Base-by-base conservation (phyloP, 306 rosid species). In the Nissolia schottii region DNA sequence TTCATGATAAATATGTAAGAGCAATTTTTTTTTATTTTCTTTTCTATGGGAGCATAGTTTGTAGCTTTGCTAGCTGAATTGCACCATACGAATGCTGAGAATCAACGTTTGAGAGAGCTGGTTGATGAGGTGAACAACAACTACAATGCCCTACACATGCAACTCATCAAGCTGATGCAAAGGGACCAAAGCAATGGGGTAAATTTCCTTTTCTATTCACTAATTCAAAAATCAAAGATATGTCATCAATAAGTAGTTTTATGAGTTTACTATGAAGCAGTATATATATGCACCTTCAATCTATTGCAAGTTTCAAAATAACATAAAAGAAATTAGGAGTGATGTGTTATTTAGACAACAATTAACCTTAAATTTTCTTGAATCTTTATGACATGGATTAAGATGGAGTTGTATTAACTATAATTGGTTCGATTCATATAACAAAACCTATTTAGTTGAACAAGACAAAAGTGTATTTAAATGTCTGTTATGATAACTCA, bases 31-130 rank as follows among this genome's bases (percentile, higher is more conserved):
- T 43, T 49, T 23, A 4, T 51, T 64, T 7, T 40, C 12, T 37
- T 37, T 7, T 0, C 1, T 62, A 56, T 28, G 51, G 55, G 31
- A 32, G n/a, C 67, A 74, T 43, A 88, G 90, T 28, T 59, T 57
- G 71, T 37, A 18, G 85, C 25, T 46, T 37, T 78, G 75, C 63
- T 75, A 58, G 70, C 82, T 34, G 89, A 88, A 59, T 35, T 88
- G 70, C 82, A 83, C 31, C 84, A 79, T 27, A 40, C 76, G 81
- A 84, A 57, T 31, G 74, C 53, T 38, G 89, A 86, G 60, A 88
- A 88, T 53, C 81, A 74, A 48, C 77, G 82, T 12, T 53, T 88
- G 65, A 86, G 77, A 82, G 84, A 70, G 20, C 29, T 70, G 79
- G 62, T 88, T 56, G 75, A 65, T 49, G 82, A 88, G 69, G 61